Conservation (phyloP, 2,329 filamentous ascomycete genomes). For the Triangularia setosa region DNA sequence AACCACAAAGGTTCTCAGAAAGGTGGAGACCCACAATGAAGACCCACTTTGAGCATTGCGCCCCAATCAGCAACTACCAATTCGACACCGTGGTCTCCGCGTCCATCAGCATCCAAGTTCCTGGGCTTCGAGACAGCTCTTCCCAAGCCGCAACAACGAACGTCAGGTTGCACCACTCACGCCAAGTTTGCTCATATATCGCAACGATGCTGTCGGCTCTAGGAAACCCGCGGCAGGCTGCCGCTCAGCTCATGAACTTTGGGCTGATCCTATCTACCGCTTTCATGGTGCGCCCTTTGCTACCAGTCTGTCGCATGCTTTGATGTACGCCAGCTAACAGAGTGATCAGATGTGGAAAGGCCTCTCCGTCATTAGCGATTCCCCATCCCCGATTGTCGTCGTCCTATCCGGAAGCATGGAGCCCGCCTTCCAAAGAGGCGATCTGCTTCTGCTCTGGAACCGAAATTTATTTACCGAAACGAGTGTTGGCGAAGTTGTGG, state of each 20-base stretch:
- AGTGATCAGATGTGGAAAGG: slow-evolving; percentile 74
- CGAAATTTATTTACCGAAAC: slow-evolving; percentile 56
- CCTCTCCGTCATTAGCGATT: slow-evolving; percentile 73
- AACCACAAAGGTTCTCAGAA: neutral
- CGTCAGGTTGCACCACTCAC: neutral
- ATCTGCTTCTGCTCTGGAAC: slow-evolving; percentile 75
- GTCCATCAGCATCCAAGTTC: slow-evolving; percentile 1
- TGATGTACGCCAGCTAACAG: neutral
- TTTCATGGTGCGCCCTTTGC: slow-evolving; percentile 63
- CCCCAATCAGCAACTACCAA: slow-evolving; percentile 22
- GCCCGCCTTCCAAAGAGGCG: slow-evolving; percentile 74
- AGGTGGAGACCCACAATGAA: neutral
- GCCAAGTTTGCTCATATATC: neutral
- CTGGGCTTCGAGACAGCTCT: neutral
- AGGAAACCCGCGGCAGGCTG: slow-evolving; percentile 72
- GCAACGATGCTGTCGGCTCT: slow-evolving; percentile 64
- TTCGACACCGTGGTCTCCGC: slow-evolving; percentile 25
- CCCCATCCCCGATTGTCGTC: slow-evolving; percentile 73
- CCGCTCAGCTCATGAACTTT: slow-evolving; percentile 83
- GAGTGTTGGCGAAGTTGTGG: slow-evolving; percentile 47
- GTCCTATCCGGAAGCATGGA: slow-evolving; percentile 85
- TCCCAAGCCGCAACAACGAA: neutral
- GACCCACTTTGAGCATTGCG: slow-evolving; percentile 6
- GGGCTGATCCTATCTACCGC: slow-evolving; percentile 84
- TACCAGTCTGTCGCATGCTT: neutral